Base-by-base conservation (phyloP, 1,284 basidiomycete genomes). In the Cutaneotrichosporon cutaneum region DNA sequence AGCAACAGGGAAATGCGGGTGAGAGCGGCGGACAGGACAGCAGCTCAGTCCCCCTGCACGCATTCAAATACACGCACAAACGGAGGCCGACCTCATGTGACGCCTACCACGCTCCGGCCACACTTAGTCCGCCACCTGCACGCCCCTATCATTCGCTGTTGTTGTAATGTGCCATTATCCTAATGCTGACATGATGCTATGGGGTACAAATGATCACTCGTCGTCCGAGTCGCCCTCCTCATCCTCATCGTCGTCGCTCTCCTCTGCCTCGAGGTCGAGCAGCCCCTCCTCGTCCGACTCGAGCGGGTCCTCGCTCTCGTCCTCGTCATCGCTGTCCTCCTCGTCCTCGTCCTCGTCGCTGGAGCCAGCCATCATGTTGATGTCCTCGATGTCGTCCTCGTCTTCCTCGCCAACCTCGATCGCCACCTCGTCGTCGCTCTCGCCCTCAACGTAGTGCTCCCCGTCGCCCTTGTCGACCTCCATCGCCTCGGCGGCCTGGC, bases 391-490 rank as follows among this genome's bases (percentile, higher is more conserved):
- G 57, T 80, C 82, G 45, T 83, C 87, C 24, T 85, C 84, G 54
- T 85, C 85, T 47, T 86, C 85, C 52, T 85, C 84, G 61, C 86
- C 88, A 59, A 88, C 88, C 71, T 92, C 90, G 6, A 13, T 63
- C 56, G 64, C 88, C 86, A 79, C 78, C 63, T 78, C 78, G 60
- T 77, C 77, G 35, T 79, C 78, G 58, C 73, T 77, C 63, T 78
- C 78, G 53, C 74, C 77, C 63, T 80, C 77, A 42, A 80, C 72
- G 54, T 81, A 80, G 30, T 76, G 70, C 63, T 79, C 79, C 32
- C 80, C 78, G 44, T 76, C 75, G 35, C 71, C 70, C 62, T 79
- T 79, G 58, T 74, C 61, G 30, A 70, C 66, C 69, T 52, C 64
- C 27, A 50, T 56, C 16, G 67, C 67, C 60, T 72, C 73, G 16